Percentiles rank a stretch among this genome's conserved stretches.
phyloP scores from a whole-genome alignment of 345 rosid genomes.

The Carallia brachiata region DNA sequence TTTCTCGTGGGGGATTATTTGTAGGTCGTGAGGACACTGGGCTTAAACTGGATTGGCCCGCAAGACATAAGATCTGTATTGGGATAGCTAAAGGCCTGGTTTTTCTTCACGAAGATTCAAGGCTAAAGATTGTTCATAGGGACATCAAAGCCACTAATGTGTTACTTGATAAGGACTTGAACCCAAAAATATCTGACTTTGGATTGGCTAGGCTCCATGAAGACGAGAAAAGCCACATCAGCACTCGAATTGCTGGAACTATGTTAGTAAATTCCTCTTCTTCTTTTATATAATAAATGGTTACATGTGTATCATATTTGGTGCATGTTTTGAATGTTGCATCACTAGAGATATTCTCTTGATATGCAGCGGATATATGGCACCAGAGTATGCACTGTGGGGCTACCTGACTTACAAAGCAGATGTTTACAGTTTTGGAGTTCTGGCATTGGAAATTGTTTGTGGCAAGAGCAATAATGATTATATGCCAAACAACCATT shows the following conservation, averaged over 20 bases:
- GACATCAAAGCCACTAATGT: constrained; percentile 35
- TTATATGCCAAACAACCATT: constrained; percentile 19
- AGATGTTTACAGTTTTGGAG: constrained; percentile 36
- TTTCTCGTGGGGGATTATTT: not conserved
- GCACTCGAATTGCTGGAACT: constrained; percentile 36
- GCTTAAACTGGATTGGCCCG: constrained; percentile 32
- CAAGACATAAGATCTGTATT: constrained; percentile 30
- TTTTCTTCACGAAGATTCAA: constrained; percentile 39
- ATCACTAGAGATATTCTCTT: not conserved
- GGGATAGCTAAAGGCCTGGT: constrained; percentile 37
- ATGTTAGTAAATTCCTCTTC: constrained; percentile 14
- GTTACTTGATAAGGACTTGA: constrained; percentile 30
- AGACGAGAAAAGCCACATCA: constrained; percentile 33
- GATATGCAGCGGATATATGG: constrained; percentile 32
- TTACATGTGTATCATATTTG: too few species aligned
- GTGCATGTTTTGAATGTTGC: not conserved
- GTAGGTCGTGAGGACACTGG: constrained; percentile 8
- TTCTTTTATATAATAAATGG: not conserved
- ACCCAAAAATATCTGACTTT: constrained; percentile 38
- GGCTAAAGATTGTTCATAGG: constrained; percentile 33
- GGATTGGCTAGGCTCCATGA: constrained; percentile 37
- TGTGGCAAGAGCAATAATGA: constrained; percentile 24
- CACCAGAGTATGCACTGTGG: constrained; percentile 36
- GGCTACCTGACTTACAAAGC: constrained; percentile 30
- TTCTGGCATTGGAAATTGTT: constrained; percentile 25